Evolutionary conservation across 106 monocot species (phyloP), one percentile per base, ranked within the genome.

Genomic region (Acorus gramineus): DNA sequence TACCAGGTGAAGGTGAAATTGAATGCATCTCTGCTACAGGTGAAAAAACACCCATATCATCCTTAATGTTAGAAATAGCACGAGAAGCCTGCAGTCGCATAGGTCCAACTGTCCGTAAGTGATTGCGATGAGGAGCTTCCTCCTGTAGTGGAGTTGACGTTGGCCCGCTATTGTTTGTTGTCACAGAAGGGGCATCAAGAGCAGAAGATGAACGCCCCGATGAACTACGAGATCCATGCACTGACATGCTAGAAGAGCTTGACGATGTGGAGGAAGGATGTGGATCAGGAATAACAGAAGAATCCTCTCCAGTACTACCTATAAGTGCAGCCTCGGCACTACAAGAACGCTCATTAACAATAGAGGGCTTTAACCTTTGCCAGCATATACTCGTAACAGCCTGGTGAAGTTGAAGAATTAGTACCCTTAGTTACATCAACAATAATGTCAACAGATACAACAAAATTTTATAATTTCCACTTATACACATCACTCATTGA

Each of bases 31-130:
- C 98, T 11, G 86, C 98, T 55, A 98, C 77, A 12, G 98, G 98
- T 53, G 98, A 98, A 68, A 98, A 98, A 7, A 98, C 88, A 79
- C 92, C 92, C 98, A 98, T 98, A 71, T 98, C 98, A 76, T 98
- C 98, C 66, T 98, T 98, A 6, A 92, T 56, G 57, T 74, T 79
- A 56, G 62, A 76, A 63, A 14, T 74, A 67, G 57, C 48, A 5
- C 70, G 85, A 63, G 82, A 78, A 49, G 88, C 82, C 3, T 88
- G 91, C 43, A 90, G 77, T 78, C 74, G 66, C 64, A 95, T 70
- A 81, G 77, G 50, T 57, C 84, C 77, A 44, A 74, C 79, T 62
- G 80, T 50, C 70, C 76, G 72, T 66, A 74, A 61, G 45, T 76
- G 78, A 59, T 54, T 78, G 45, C 67, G 61, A 12, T 74, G 42